Percentiles rank a stretch among this genome's conserved stretches.
These are phyloP conservation scores for Meyerozyma guilliermondii DNA, from an alignment of 1,139 yeast genomes.

Conservation along the genomic window DNA sequence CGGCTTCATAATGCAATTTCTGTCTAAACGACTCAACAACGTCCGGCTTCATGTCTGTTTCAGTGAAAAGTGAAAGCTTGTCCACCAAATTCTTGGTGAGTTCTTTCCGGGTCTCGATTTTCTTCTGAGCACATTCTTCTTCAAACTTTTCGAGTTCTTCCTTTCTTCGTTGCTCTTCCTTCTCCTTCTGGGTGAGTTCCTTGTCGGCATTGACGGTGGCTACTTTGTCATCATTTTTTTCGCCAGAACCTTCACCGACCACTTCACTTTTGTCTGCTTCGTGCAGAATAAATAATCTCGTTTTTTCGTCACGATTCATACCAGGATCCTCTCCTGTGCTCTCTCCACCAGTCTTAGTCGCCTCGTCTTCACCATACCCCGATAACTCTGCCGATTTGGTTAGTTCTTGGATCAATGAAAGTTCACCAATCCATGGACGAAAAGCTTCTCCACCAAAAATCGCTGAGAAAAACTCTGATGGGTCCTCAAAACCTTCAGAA, in stretches of 20 bases:
- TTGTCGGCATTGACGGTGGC: slow-evolving; percentile 6
- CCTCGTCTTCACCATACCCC: slow-evolving; percentile 38
- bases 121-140: slow-evolving; percentile 67
- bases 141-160: slow-evolving; percentile 73
- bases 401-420: slow-evolving; percentile 78
- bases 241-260: slow-evolving; percentile 10
- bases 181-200: slow-evolving; percentile 35
- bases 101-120: slow-evolving; percentile 65
- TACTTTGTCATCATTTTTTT: slow-evolving; percentile 16
- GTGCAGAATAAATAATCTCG: background rate
- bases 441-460: slow-evolving; percentile 82
- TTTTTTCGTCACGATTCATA: background rate
- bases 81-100: slow-evolving; percentile 62
- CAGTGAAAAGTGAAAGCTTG: slow-evolving; percentile 73
- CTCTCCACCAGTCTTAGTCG: slow-evolving; percentile 13
- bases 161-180: slow-evolving; percentile 39
- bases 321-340: background rate
- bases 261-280: background rate
- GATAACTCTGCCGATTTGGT: slow-evolving; percentile 65
- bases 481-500: slow-evolving; percentile 69
- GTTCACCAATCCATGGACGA: slow-evolving; percentile 75
- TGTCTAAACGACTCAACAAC: slow-evolving; percentile 64
- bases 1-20: slow-evolving; percentile 79
- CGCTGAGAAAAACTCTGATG: slow-evolving; percentile 58
- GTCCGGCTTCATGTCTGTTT: slow-evolving; percentile 68